Conservation (phyloP, 2,329 filamentous ascomycete species). For the Exophiala lecanii-corni region DNA sequence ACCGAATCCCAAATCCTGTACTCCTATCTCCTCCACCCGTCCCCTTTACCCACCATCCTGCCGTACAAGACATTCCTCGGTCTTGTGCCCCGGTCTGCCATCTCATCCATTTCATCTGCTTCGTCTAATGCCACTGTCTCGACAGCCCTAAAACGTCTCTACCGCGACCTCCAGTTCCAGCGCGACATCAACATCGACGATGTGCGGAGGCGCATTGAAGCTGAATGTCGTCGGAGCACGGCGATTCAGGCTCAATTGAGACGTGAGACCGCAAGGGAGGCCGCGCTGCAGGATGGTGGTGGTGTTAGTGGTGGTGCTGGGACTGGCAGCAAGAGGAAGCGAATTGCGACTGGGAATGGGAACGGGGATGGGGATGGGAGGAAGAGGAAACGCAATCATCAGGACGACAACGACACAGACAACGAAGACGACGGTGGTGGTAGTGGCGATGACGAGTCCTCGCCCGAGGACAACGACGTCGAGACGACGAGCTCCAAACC, state of each 20-base stretch:
- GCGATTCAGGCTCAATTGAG: constrained; percentile 13
- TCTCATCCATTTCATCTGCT: constrained; percentile 34
- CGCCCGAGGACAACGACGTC: not conserved
- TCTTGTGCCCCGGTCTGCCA: constrained; percentile 50
- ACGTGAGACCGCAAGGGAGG: constrained; percentile 26
- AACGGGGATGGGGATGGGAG: constrained; percentile 30
- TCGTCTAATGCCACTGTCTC: too few relatives aligned
- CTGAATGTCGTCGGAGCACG: constrained; percentile 50
- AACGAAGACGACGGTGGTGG: constrained; percentile 10
- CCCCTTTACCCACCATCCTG: constrained; percentile 67
- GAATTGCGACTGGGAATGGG: constrained; percentile 31
- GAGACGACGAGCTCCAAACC: constrained; percentile 6
- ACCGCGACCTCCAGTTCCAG: constrained; percentile 73
- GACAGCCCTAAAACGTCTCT: constrained; percentile 66
- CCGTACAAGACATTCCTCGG: constrained; percentile 70
- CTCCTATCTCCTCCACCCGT: constrained; percentile 73
- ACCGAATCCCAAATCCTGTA: constrained; percentile 70
- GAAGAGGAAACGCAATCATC: constrained; percentile 18
- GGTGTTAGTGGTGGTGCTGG: not conserved
- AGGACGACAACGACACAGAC: constrained; percentile 4
- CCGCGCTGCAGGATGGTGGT: not conserved
- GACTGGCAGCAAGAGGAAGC: constrained; percentile 35
- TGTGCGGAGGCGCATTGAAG: constrained; percentile 61
- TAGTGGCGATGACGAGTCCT: constrained; percentile 6
- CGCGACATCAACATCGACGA: constrained; percentile 64